Evolutionary conservation across 805 yeast species (phyloP), one percentile per base, ranked within the genome.

Genomic region (Isabelozyma pseudorhagii): DNA sequence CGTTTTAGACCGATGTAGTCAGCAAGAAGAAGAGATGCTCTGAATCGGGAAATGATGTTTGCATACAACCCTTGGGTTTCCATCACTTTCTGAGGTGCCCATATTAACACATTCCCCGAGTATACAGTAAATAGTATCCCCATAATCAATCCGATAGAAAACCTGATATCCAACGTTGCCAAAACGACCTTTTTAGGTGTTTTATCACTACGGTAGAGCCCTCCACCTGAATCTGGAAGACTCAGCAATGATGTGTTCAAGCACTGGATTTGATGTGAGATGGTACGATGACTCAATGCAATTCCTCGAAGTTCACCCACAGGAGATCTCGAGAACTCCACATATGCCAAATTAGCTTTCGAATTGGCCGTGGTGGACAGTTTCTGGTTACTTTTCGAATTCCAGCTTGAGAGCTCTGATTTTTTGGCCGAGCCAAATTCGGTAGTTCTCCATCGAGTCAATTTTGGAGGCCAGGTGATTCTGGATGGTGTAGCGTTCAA

Each of bases 251-350:
- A 81, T 8, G 84, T 77, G 4, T 87, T 79, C 21, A 94, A 61
- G 44, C 89, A 80, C 52, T 81, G 79, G 92, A 94, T 89, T 62
- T 94, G 99, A 56, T 89, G 93, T 62, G 87, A 78, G 6, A 94
- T 80, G 0, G 97, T 91, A 51, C 89, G 75, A 64, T 94, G 98
- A 21, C 94, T 87, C 62, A 94, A 80, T 1, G 96, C 97, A 36
- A 94, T 96, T 14, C 99, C 99, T 50, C 97, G 77, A 36, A 91
- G 69, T 55, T 92, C 96, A 3, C 98, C 98, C 27, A 88, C 81
- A 0, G 97, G 96, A 1, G 96, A 87, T 57, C 92, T 81, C 0
- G 94, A 83, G 61, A 87, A 94, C 68, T 94, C 99, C 11, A 94
- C 92, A 60, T 94, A 94, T 0, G 98, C 97, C 50, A 94, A 71